A percentile compares a stretch with the other conserved stretches of the same genome.
Conservation (phyloP, 1,139 yeast genomes). For the Suhomyces coccinellae region DNA sequence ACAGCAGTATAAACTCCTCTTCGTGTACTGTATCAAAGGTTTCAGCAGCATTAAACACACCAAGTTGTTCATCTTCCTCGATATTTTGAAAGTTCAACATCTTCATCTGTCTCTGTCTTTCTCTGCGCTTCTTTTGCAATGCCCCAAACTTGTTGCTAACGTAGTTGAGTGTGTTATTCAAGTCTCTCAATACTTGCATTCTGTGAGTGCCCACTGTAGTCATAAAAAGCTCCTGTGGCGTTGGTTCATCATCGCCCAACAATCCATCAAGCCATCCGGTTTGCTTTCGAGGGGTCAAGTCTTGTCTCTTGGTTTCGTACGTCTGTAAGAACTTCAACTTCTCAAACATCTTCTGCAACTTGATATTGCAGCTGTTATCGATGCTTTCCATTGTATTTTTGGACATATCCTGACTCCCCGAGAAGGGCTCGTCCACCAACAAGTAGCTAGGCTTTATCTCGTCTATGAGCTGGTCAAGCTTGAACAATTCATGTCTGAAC, state of each 20-base stretch:
- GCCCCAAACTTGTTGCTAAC: conserved; percentile 37
- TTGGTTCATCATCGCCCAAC: conserved; percentile 33
- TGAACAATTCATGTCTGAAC: conserved; percentile 40
- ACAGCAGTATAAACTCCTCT: conserved; percentile 20
- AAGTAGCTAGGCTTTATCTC: conserved; percentile 48
- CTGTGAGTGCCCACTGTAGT: conserved; percentile 32
- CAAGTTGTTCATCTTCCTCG: conserved; percentile 18
- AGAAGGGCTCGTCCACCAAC: conserved; percentile 30
- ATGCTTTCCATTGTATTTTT: conserved; percentile 53
- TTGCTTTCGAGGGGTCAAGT: conserved; percentile 19
- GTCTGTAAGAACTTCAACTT: conserved; percentile 50
- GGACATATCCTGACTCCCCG: conserved; percentile 24
- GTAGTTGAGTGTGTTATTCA: conserved; percentile 35
- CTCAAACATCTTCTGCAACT: conserved; percentile 51
- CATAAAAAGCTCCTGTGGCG: conserved; percentile 29
- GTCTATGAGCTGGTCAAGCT: conserved; percentile 39
- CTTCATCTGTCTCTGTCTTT: conserved; percentile 43
- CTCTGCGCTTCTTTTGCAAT: conserved; percentile 45
- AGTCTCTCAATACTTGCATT: conserved; percentile 40
- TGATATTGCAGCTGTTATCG: conserved; percentile 54
- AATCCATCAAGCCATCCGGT: conserved; percentile 27
- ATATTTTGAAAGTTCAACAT: conserved; percentile 45
- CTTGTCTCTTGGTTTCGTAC: conserved; percentile 50
- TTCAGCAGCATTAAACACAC: conserved; percentile 19
- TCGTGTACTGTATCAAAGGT: conserved; percentile 14